Base-by-base conservation (phyloP, 2,329 filamentous ascomycete genomes). In the Lachnellula subtilissima region DNA sequence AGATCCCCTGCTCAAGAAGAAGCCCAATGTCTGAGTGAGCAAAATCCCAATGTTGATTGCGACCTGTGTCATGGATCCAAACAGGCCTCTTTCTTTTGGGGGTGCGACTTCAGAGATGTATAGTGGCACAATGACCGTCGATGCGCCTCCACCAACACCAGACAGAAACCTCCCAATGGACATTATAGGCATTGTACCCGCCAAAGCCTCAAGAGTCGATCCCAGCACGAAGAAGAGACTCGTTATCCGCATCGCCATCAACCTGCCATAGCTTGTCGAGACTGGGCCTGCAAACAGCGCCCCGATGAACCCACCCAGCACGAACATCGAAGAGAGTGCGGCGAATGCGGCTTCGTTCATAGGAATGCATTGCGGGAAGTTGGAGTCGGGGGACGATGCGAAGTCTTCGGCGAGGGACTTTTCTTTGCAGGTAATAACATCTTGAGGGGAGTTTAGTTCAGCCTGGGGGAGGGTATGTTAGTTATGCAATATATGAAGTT, bases 81-180 rank as follows among this genome's bases (percentile, higher is more conserved):
- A 97, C 60, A 96, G 84, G 5, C 91, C 92, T 53, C 86, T 83
- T 62, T 87, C 82, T 15, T 78, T 75, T 0, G 84, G 84, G 4
- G 93, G 94, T 0, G 92, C 87, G 25, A 97, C 82, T 72, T 99
- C 94, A 47, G 91, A 92, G 64, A 99, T 91, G 76, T 96, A 99
- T 19, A 99, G 83, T 0, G 94, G 94, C 2, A 95, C 91, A 37
- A 97, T 89, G 19, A 99, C 94, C 2, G 94, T 93, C 1, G 91
- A 84, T 2, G 91, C 90, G 22, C 94, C 94, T 5, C 91, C 91
- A 6, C 89, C 92, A 1, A 96, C 70, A 11, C 94, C 94, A 8
- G 89, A 87, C 14, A 97, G 69, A 22, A 96, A 76, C 22, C 94
- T 82, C 5, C 93, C 94, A 15, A 89, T 60, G 0, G 83, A 81